Conservation (phyloP, 495 filamentous ascomycete genomes). For the Penicilliopsis zonata region DNA sequence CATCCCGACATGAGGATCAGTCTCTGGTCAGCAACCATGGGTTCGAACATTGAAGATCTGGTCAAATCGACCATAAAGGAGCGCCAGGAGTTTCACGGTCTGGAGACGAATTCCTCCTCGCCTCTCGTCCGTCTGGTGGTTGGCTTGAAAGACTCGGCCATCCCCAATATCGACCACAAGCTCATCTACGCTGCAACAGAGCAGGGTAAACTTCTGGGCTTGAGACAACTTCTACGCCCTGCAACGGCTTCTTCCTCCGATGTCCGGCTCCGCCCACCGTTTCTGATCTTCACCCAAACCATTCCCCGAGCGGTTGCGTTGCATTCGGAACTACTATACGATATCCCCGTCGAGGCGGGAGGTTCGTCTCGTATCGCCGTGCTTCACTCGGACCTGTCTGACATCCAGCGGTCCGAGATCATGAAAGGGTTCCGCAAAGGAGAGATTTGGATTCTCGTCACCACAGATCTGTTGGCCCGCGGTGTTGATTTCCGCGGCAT, state of each 20-base stretch:
- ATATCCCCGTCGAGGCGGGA: conserved; percentile 80
- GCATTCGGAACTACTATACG: conserved; percentile 83
- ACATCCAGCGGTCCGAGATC: conserved; percentile 58
- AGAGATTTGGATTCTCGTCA: conserved; percentile 92
- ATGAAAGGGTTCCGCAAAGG: conserved; percentile 86
- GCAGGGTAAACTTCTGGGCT: conserved; percentile 80
- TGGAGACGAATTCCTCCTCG: conserved; percentile 15
- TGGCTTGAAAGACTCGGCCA: conserved; percentile 86
- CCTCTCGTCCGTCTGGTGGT: conserved; percentile 76
- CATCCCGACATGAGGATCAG: conserved; percentile 55
- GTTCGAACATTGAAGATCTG: conserved; percentile 77
- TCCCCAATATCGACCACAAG: conserved; percentile 81
- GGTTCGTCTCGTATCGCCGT: conserved; percentile 79
- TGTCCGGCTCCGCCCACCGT: conserved; percentile 67
- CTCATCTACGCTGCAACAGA: conserved; percentile 88
- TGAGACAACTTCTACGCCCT: conserved; percentile 86
- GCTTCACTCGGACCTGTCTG: conserved; percentile 76
- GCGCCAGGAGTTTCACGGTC: conserved; percentile 20
- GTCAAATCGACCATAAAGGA: conserved; percentile 48
- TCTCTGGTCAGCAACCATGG: conserved; percentile 96
- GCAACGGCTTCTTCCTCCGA: conserved; percentile 42
- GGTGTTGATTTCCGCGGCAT: conserved; percentile 87
- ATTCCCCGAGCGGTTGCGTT: conserved; percentile 81
- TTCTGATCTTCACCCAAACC: conserved; percentile 90
- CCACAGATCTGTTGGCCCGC: conserved; percentile 81